phyloP scores from a whole-genome alignment of 192 early-diverging fungal species.

The Podila epicladia region DNA sequence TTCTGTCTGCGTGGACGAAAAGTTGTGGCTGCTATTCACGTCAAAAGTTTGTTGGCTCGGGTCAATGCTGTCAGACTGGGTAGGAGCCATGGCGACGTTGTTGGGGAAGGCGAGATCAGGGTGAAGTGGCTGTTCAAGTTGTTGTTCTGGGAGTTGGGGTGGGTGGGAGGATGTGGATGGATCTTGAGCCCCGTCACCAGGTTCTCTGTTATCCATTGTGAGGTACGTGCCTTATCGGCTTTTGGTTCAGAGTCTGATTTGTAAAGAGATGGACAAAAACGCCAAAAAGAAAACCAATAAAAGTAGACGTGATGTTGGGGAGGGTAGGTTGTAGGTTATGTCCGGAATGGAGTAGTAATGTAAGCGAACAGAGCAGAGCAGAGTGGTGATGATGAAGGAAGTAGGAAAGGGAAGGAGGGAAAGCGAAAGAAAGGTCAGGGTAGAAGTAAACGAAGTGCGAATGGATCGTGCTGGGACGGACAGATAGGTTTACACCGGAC shows the following conservation, averaged over 20 bases:
- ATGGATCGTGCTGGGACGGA: neutral
- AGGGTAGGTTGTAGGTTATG: no score
- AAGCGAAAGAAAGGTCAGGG: constrained; percentile 1
- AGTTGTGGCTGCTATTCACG: neutral
- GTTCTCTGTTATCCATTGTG: neutral
- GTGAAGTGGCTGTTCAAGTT: neutral
- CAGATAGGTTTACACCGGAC: neutral
- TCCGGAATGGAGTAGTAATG: neutral
- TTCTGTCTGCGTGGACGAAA: no score
- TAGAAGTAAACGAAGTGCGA: neutral
- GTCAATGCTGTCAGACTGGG: neutral
- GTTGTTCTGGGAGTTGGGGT: neutral
- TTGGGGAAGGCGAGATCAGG: neutral
- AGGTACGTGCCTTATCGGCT: neutral
- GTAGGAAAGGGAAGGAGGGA: neutral
- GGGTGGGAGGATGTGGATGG: neutral
- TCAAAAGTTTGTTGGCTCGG: neutral
- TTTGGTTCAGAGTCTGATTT: neutral
- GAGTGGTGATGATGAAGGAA: neutral
- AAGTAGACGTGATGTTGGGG: no score
- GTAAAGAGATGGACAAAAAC: neutral
- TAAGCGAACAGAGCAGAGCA: neutral
- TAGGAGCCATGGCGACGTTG: neutral
- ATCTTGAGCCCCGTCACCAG: neutral
- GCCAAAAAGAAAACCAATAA: no score